Evolutionary conservation across 1,284 basidiomycete species (phyloP).

Genomic region (Microbotryum saponariae): DNA sequence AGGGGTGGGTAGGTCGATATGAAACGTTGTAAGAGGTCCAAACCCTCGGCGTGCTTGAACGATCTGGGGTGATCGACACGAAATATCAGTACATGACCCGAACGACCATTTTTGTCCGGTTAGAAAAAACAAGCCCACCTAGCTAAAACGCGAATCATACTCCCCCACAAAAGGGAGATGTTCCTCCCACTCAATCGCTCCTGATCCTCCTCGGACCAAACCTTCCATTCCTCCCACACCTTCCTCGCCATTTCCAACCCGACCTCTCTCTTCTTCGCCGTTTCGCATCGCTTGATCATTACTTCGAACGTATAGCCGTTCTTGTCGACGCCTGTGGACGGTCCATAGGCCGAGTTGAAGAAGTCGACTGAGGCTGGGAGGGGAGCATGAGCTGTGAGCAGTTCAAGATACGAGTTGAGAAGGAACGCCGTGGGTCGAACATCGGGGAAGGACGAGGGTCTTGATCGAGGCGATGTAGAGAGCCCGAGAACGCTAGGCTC

Average conservation of each 20-base stretch:
- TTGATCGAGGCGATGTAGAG: slow-evolving; percentile 9
- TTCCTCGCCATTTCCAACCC: slow-evolving; percentile 8
- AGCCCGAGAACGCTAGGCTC: slow-evolving; percentile 38
- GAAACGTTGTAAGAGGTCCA: slow-evolving; percentile 22
- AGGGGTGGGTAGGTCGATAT: slow-evolving; percentile 18
- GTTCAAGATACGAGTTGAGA: slow-evolving; percentile 73
- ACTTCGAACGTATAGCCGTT: slow-evolving; percentile 18
- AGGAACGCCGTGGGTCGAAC: slow-evolving; percentile 59
- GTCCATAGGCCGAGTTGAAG: slow-evolving; percentile 12
- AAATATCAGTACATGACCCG: not conserved
- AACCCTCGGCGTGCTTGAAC: slow-evolving; percentile 19
- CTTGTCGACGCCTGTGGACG: slow-evolving; percentile 4
- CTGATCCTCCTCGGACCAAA: slow-evolving; percentile 14
- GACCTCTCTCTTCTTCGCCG: slow-evolving; percentile 9
- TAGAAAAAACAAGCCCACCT: slow-evolving; percentile 8
- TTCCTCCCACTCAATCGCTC: slow-evolving; percentile 10
- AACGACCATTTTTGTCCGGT: not conserved
- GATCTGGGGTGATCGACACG: not conserved
- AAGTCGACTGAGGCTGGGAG: slow-evolving; percentile 49
- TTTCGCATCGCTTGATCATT: slow-evolving; percentile 22
- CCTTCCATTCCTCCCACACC: slow-evolving; percentile 28
- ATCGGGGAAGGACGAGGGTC: slow-evolving; percentile 47
- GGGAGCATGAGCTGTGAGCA: slow-evolving; percentile 49
- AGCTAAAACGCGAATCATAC: slow-evolving; percentile 23
- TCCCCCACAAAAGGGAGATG: slow-evolving; percentile 23